Base-by-base conservation (phyloP, 495 filamentous ascomycete genomes). In the Durotheca rogersii region DNA sequence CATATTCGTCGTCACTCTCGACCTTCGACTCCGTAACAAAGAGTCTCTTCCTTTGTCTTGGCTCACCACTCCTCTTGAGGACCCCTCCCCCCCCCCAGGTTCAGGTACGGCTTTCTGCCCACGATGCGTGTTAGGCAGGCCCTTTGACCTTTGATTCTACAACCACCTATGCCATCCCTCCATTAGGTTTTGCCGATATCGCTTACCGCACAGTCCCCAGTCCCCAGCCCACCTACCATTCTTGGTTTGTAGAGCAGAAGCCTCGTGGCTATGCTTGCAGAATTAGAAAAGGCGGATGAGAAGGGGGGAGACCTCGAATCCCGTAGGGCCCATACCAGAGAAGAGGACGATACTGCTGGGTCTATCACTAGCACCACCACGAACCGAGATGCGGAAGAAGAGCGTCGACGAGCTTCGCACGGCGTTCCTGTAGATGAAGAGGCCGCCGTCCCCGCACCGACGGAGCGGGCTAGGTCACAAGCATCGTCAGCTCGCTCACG, bases 401-500 rank as follows among this genome's bases (percentile, higher is more conserved):
- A 53, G 4, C 56, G 38, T 12, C 14, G 50, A 4, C 10, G 46
- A 5, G 42, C 56, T 18, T 23, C 50, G 10, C 50, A 53, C 37
- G 49, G 50, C 31, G 41, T 59, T 14, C 46, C 36, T 29, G 56
- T 50, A n/a, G 47, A 48, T 10, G 61, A 58, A 32, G 50, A 58
- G 27, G 64, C 45, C 3, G 54, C 23, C 0, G 38, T 44, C 29
- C 23, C 37, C n/a, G 51, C 37, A 10, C 41, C 53, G 14, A 37
- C 19, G 19, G 34, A 17, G 9, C 52, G 61, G 12, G 41, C 58
- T 11, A 38, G 46, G 40, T 72, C 65, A 7, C 64, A 55, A 40
- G 49, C 65, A 11, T 69, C 72, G 2, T 76, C 76, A 6, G 58
- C 51, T 19, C 71, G 65, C 11, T 69, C 71, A 7, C 52, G 62